Base-by-base conservation (phyloP, 2,329 filamentous ascomycete genomes). In the Escovopsis sp. region DNA sequence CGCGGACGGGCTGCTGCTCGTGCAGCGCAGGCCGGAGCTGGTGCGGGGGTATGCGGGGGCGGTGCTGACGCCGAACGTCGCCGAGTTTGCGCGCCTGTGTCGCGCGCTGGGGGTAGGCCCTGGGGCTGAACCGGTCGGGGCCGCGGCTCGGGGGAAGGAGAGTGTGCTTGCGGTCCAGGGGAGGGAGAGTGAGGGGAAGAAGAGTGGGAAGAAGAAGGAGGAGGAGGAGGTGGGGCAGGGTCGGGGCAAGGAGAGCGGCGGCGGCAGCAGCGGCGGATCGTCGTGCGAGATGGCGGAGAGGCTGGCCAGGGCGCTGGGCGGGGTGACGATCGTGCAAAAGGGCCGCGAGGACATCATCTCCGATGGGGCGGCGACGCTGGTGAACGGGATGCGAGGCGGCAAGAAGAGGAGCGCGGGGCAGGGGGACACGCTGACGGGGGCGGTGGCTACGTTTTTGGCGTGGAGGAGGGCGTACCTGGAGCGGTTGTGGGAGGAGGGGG, bases 301-400 rank as follows among this genome's bases (percentile, higher is more conserved):
- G 13, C 61, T 98, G 28, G 76, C 86, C 0, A 70, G 68, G 39
- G 79, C 77, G 0, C 71, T 96, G 32, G 85, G 80, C 3, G 90
- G 90, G 1, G 85, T 94, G 21, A 92, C 85, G 1, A 76, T 98
- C 37, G 70, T 96, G 31, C 83, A 94, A 55, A 98, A 98, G 63
- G 90, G 90, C 2, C 55, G 59, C 2, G 73, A 73, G 41, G 90
- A 98, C 57, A 75, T 79, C 44, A 83, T 98, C 40, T 85, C 79
- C 3, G 82, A 94, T 48, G 84, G 87, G 11, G 63, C 70, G 39
- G 66, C 67, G 36, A 93, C 82, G n/a, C 59, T 87, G 18, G 62
- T 80, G 0, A 81, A 79, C 18, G 86, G 94, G 46, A 60, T 87
- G 3, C 61, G 74, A 49, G 90, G 90, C 8, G 88, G 88, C 1